A percentile compares a stretch with the other conserved stretches of the same genome.
Evolutionary conservation across 495 filamentous ascomycete species (phyloP).

Genomic region (Podospora didyma): DNA sequence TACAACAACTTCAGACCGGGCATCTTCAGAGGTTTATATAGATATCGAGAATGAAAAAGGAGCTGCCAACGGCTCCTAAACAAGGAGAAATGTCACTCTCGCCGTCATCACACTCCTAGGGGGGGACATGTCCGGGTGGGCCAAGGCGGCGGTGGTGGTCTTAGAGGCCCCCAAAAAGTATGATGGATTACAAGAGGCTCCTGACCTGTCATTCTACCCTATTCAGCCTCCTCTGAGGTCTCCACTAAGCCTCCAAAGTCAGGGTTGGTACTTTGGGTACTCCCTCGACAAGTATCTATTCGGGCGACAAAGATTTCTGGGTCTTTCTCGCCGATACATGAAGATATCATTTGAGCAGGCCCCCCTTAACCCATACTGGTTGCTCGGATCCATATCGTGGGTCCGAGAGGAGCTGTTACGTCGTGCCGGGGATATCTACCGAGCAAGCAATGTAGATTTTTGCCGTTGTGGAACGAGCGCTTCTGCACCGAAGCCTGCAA

Average conservation of each 20-base stretch:
- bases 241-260: neutral
- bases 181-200: slow-evolving; percentile 1
- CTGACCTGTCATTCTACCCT: neutral
- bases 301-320: too few species aligned
- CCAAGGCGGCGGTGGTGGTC: neutral
- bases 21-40: slow-evolving; percentile 29
- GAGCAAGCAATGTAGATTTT: too few species aligned
- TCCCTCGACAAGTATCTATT: neutral
- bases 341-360: too few species aligned
- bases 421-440: too few species aligned
- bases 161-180: neutral
- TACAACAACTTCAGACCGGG: slow-evolving; percentile 13
- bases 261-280: neutral
- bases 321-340: too few species aligned
- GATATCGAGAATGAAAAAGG: neutral
- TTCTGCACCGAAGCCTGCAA: too few species aligned
- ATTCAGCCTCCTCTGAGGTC: neutral
- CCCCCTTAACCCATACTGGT: too few species aligned
- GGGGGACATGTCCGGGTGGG: neutral
- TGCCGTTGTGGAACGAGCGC: too few species aligned
- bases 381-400: too few species aligned
- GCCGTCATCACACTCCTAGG: neutral
- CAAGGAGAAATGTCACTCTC: neutral
- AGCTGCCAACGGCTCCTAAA: neutral
- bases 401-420: too few species aligned